phyloP scores from a whole-genome alignment of 2,329 filamentous ascomycete genomes.

The Fusarium poae region DNA sequence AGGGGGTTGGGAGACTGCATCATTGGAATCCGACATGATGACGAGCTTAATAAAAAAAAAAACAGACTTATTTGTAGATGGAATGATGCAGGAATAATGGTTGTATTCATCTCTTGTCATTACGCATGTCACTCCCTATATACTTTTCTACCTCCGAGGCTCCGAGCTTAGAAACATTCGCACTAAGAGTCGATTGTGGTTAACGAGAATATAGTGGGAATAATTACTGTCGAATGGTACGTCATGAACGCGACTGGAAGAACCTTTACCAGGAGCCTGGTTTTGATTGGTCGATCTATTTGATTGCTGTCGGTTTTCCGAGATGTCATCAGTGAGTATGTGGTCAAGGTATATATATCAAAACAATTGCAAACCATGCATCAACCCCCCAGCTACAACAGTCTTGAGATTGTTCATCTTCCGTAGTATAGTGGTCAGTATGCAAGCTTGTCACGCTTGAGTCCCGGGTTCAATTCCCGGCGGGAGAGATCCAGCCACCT shows the following conservation, averaged over 20 bases:
- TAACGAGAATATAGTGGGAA: neutral
- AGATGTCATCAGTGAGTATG: accelerated
- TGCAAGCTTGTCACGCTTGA: slow-evolving; percentile 40
- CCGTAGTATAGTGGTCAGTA: slow-evolving; percentile 40
- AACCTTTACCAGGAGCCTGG: neutral
- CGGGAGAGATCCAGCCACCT: slow-evolving; percentile 36
- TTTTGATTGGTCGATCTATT: neutral
- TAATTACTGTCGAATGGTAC: neutral
- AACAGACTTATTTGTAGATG: accelerated
- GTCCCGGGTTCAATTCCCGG: slow-evolving; percentile 40
- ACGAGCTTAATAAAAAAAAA: accelerated
- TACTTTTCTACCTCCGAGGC: slow-evolving; percentile 17
- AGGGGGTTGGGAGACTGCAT: neutral
- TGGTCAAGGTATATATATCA: accelerated
- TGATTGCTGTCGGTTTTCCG: slow-evolving; percentile 13
- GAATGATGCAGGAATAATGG: accelerated
- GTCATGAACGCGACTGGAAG: slow-evolving; percentile 7
- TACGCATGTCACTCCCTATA: neutral
- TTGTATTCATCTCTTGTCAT: neutral
- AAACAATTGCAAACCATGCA: accelerated
- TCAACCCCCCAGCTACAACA: slow-evolving; percentile 6
- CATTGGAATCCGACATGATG: slow-evolving; percentile 6
- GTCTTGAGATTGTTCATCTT: slow-evolving; percentile 17
- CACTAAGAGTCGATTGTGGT: neutral
- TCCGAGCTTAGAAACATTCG: slow-evolving; percentile 13